Percentiles rank a stretch among this genome's conserved stretches.
Conservation (phyloP, 768 basidiomycete genomes). For the Suillus placidus region DNA sequence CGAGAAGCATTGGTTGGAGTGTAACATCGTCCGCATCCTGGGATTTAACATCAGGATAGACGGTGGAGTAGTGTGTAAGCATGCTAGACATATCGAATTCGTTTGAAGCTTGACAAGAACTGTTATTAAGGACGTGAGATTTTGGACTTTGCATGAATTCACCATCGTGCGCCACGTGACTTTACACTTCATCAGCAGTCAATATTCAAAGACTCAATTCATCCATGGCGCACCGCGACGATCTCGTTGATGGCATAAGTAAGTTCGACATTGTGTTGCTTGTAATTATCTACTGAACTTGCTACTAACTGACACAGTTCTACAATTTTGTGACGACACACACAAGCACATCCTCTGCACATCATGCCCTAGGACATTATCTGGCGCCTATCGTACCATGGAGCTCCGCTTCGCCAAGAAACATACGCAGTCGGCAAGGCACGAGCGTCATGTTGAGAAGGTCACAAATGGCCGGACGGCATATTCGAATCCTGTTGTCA, state of each 20-base stretch:
- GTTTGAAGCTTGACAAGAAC: neutral
- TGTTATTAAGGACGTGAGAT: neutral
- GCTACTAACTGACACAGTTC: neutral
- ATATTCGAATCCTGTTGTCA: neutral
- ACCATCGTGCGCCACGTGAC: neutral
- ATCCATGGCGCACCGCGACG: neutral
- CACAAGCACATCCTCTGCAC: neutral
- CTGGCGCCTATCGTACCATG: neutral
- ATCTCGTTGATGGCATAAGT: neutral
- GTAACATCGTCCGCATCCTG: neutral
- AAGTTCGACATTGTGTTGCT: neutral
- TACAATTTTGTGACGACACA: neutral
- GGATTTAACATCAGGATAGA: neutral
- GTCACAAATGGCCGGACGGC: neutral
- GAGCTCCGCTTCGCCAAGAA: neutral
- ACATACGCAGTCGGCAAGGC: neutral
- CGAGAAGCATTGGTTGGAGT: neutral
- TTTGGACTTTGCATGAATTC: neutral
- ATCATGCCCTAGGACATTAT: neutral
- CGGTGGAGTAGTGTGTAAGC: neutral
- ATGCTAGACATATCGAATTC: neutral
- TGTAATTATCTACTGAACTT: slow-evolving; percentile 1
- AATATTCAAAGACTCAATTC: neutral
- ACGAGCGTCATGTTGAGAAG: neutral
- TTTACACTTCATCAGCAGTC: neutral